Evolutionary conservation across 768 basidiomycete genomes (phyloP).

Genomic region (Boletus coccyginus): DNA sequence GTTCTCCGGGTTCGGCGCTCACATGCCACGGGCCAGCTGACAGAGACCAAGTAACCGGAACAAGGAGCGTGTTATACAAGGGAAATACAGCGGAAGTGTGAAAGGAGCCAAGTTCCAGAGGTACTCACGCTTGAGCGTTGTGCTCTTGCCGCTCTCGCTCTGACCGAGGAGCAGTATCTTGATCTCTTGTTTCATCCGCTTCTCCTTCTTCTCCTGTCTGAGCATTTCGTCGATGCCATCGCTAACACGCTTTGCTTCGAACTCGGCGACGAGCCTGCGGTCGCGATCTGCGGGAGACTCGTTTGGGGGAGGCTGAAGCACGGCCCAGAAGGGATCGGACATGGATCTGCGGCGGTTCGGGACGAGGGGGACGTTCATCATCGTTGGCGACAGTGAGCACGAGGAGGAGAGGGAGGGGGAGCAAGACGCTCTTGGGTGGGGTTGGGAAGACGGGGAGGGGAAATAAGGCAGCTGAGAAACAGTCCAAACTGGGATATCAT

Average conservation of each 20-base stretch:
- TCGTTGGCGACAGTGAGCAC: slow-evolving; percentile 1
- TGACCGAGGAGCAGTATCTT: slow-evolving; percentile 81
- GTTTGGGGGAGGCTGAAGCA: slow-evolving; percentile 66
- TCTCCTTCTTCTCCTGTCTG: slow-evolving; percentile 60
- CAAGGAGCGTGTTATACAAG: background rate
- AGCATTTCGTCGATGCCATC: slow-evolving; percentile 81
- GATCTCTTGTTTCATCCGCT: slow-evolving; percentile 60
- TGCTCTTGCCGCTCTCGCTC: slow-evolving; percentile 89
- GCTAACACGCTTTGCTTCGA: slow-evolving; percentile 69
- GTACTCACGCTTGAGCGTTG: slow-evolving; percentile 82
- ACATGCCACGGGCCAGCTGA: background rate
- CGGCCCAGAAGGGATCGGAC: slow-evolving; percentile 70
- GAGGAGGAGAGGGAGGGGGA: background rate
- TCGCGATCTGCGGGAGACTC: slow-evolving; percentile 70
- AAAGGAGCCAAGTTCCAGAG: background rate
- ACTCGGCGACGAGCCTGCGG: slow-evolving; percentile 60
- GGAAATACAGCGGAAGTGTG: slow-evolving; percentile 3
- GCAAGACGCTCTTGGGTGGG: slow-evolving; percentile 20
- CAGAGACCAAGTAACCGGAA: background rate
- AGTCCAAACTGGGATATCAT: slow-evolving; percentile 24
- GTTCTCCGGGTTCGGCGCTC: slow-evolving; percentile 1
- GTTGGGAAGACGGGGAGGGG: slow-evolving; percentile 13
- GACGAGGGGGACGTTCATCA: slow-evolving; percentile 30
- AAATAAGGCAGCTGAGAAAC: slow-evolving; percentile 23
- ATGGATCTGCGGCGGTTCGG: slow-evolving; percentile 42